A percentile compares a stretch with the other conserved stretches of the same genome.
Evolutionary conservation across 768 basidiomycete genomes (phyloP).

Genomic region (Suillus subaureus): DNA sequence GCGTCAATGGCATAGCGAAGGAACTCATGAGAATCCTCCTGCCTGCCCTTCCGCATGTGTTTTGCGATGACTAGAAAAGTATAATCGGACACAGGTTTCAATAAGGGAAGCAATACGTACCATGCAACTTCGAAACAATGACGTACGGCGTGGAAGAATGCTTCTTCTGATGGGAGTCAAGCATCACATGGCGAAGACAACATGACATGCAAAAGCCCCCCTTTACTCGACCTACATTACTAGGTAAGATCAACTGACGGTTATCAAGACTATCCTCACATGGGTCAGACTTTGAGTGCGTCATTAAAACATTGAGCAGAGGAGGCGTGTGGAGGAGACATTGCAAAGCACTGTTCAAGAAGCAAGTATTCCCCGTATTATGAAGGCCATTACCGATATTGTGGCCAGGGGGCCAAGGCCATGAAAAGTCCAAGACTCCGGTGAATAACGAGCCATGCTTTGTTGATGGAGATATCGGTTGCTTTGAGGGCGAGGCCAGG

Average conservation of each 20-base stretch:
- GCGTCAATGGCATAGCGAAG: conserved; percentile 92
- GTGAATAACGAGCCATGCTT: conserved; percentile 48
- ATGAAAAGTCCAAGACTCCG: conserved; percentile 60
- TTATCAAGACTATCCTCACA: conserved; percentile 52
- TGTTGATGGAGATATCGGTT: conserved; percentile 26
- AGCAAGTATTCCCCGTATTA: conserved; percentile 95
- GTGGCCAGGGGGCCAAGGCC: conserved; percentile 67
- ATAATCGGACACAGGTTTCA: conserved; percentile 14
- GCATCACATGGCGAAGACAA: conserved; percentile 57
- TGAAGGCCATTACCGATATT: conserved; percentile 64
- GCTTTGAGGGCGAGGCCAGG: conserved; percentile 31
- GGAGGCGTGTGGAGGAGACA: conserved; percentile 93
- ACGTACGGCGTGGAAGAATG: conserved; percentile 61
- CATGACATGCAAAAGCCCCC: conserved; percentile 81
- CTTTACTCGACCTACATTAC: conserved; percentile 41
- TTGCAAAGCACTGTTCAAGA: conserved; percentile 93
- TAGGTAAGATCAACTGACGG: conserved; percentile 11
- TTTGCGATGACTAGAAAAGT: conserved; percentile 78
- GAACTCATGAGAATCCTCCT: conserved; percentile 98
- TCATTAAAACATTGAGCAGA: conserved; percentile 61
- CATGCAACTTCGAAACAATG: conserved; percentile 69
- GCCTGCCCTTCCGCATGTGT: conserved; percentile 86
- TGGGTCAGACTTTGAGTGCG: conserved; percentile 49
- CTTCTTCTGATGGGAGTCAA: conserved; percentile 49
- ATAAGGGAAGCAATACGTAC: conserved; percentile 44